Evolutionary conservation across 257 asterid genomes (phyloP).

Genomic region (Solanum pimpinellifolium): DNA sequence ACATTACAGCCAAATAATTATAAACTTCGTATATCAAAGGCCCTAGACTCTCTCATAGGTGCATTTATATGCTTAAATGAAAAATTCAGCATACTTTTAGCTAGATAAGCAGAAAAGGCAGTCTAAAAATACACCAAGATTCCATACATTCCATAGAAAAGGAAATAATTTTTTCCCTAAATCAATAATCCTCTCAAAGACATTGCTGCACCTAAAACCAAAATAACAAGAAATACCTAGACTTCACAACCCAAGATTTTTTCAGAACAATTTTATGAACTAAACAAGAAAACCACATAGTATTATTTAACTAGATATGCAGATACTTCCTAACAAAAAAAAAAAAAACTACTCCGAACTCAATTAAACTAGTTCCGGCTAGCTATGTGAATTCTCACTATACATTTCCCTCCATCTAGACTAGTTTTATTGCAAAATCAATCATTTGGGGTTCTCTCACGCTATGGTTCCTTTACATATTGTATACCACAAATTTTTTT

Average conservation of each 20-base stretch:
- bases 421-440: neutral
- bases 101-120: neutral
- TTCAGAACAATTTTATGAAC: neutral
- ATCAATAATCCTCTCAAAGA: neutral
- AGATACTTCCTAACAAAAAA: neutral
- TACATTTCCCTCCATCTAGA: neutral
- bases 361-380: neutral
- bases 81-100: neutral
- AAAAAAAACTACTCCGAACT: neutral
- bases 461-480: neutral
- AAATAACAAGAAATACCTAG: neutral
- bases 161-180: neutral
- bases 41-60: neutral
- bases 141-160: neutral
- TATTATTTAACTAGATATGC: neutral
- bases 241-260: neutral
- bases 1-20: neutral
- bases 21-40: neutral
- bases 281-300: neutral
- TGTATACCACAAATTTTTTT: neutral
- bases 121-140: neutral
- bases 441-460: neutral
- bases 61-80: neutral
- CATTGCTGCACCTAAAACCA: neutral
- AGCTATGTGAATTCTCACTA: neutral